Evolutionary conservation across 768 basidiomycete genomes (phyloP).

Genomic region (Russula compacta): DNA sequence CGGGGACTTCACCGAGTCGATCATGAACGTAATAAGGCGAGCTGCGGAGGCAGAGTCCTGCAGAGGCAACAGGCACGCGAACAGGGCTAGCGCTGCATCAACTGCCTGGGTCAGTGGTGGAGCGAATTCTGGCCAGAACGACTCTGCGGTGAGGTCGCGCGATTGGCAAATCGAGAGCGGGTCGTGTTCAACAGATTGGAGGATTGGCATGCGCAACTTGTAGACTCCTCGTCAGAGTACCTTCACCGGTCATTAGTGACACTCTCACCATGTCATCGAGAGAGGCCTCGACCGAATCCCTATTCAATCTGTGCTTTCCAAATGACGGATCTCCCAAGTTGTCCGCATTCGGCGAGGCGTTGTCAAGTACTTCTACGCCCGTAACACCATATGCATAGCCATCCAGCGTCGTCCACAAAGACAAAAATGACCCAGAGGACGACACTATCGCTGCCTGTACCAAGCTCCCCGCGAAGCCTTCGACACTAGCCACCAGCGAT

Average conservation of each 20-base stretch:
- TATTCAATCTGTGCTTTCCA: slow-evolving; percentile 48
- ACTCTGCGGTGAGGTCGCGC: slow-evolving; percentile 29
- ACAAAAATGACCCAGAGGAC: slow-evolving; percentile 72
- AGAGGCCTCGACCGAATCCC: slow-evolving; percentile 71
- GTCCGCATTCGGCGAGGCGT: slow-evolving; percentile 27
- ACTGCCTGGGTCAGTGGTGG: slow-evolving; percentile 77
- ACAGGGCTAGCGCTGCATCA: slow-evolving; percentile 83
- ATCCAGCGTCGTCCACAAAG: slow-evolving; percentile 80
- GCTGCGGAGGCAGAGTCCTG: slow-evolving; percentile 58
- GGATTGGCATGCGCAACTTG: slow-evolving; percentile 66
- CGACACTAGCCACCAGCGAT: slow-evolving; percentile 76
- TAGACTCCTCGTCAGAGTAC: neutral
- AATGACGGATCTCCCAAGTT: slow-evolving; percentile 25
- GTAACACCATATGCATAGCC: slow-evolving; percentile 91
- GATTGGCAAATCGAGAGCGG: slow-evolving; percentile 58
- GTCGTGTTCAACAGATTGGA: slow-evolving; percentile 83
- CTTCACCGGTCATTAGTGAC: neutral
- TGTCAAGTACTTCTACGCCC: slow-evolving; percentile 48
- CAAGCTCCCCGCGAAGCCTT: slow-evolving; percentile 71
- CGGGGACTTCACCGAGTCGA: slow-evolving; percentile 59
- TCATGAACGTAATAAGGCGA: slow-evolving; percentile 46
- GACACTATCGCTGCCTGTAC: slow-evolving; percentile 90
- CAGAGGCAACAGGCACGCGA: slow-evolving; percentile 65
- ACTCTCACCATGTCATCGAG: slow-evolving; percentile 66
- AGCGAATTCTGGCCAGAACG: slow-evolving; percentile 53